Evolutionary conservation across 352 stramenopile genomes (phyloP), one percentile per base, ranked within the genome.

Genomic region (Pythium vanterpoolii): DNA sequence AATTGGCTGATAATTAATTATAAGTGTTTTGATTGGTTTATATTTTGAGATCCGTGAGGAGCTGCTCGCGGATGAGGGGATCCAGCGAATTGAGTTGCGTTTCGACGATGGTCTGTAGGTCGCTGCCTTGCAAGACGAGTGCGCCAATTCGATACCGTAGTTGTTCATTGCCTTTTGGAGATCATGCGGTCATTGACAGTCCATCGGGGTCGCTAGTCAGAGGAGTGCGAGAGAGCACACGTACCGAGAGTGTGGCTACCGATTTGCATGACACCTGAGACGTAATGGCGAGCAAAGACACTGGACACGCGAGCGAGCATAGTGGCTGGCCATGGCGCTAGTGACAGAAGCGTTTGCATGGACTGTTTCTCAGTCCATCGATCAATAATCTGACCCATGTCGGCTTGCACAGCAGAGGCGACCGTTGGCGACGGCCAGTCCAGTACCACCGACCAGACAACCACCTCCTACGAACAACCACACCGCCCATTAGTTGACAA

Each of bases 1-100:
- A 48, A 68, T 68, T 70, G 63, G 56, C 24, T 52, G 16, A 62
- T 33, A 61, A 43, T 39, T 14, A 1, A n/a, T 5, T 34, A 60
- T 45, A 2, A 33, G 14, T 16, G n/a, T 23, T 38, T 30, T 51
- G 56, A 70, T 70, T 70, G 50, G 63, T 46, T 62, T 23, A 69
- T 54, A 54, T 40, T 64, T 43, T 10, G 38, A 60, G 47, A 42
- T 58, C 30, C 14, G 38, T 19, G 28, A 67, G 18, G 26, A 61
- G 49, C 49, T 57, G 40, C 6, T 64, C 55, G 13, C 31, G 55
- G 0, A 33, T 30, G 34, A 57, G 14, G 3, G 40, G 31, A 39
- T 69, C 62, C 11, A 69, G 48, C 5, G 18, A 10, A 3, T 3
- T 6, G 36, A 70, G n/a, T 4, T 40, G 18, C 4, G 18, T 11